Evolutionary conservation across 768 basidiomycete genomes (phyloP), one percentile per base, ranked within the genome.

Genomic region (Mrakia hoshinonis): DNA sequence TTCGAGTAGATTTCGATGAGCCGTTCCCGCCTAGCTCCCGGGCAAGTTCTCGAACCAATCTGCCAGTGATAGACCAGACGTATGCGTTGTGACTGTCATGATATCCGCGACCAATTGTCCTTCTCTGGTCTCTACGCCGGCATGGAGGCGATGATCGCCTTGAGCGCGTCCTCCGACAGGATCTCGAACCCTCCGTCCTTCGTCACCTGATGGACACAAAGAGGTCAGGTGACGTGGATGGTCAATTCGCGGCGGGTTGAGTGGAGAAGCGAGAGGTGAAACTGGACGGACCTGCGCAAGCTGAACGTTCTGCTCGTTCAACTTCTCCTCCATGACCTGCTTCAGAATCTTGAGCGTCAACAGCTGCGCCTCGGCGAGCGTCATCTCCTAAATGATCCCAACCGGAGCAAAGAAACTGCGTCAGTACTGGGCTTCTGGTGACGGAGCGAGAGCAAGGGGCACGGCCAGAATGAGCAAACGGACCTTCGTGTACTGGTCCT

Each of bases 241-340:
- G 24, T 24, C 26, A 39, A 67, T 7, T 12, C 65, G 15, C 31
- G n/a, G n/a, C n/a, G n/a, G n/a, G n/a, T n/a, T n/a, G n/a, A n/a
- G n/a, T 70, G 47, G 2, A 68, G 15, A 29, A 10, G 0, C 18
- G 20, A 51, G 26, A 55, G 22, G 34, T 15, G n/a, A 11, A 24
- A 29, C 15, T 10, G 20, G 15, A 80, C 83, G 39, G 67, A 89
- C 94, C 84, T 94, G 92, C 66, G 95, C 93, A 18, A 99, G 84
- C 80, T 98, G 94, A 31, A 98, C 94, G 76, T 99, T 98, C 82
- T 97, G 94, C 76, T 96, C 91, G 81, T 98, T 95, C 52, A 99
- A 85, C 80, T 96, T 97, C 82, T 98, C 96, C 80, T 98, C 96
- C 96, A 98, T 99, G 54, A 98, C 96, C 82, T 98, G 93, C 82